Percentiles rank a stretch among this genome's conserved stretches.
phyloP scores from a whole-genome alignment of 306 rosid genomes.

The Lathyrus aphaca region DNA sequence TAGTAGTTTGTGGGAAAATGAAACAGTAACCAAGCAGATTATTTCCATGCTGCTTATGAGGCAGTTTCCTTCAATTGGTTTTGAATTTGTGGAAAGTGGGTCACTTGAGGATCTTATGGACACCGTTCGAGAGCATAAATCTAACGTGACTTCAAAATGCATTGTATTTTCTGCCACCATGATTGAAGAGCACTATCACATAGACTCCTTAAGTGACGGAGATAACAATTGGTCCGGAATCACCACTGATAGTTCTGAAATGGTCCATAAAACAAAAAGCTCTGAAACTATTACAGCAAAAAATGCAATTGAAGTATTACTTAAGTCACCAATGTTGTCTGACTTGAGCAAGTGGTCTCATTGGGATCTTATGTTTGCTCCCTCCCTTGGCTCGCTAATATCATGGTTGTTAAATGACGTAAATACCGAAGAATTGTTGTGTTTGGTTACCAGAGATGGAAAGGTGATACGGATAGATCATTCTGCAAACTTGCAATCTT shows the following conservation, averaged over 20 bases:
- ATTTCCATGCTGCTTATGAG: conserved; percentile 61
- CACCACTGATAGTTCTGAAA: conserved; percentile 37
- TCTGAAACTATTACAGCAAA: conserved; percentile 49
- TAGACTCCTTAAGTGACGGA: conserved; percentile 46
- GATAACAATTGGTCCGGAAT: conserved; percentile 48
- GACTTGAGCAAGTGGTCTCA: conserved; percentile 91
- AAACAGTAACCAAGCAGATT: conserved; percentile 55
- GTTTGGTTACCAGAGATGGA: conserved; percentile 84
- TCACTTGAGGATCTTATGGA: conserved; percentile 61
- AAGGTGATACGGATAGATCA: conserved; percentile 76
- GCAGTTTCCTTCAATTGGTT: conserved; percentile 75
- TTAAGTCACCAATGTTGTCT: conserved; percentile 77
- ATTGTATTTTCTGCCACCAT: conserved; percentile 73
- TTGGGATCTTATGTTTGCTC: conserved; percentile 86
- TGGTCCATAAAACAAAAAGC: conserved; percentile 38
- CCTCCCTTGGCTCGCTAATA: conserved; percentile 78
- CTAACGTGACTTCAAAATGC: conserved; percentile 54
- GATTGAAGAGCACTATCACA: conserved; percentile 42
- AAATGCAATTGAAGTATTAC: conserved; percentile 71
- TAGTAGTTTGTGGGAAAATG: conserved; percentile 61
- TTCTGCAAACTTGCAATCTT: conserved; percentile 75
- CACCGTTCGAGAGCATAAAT: conserved; percentile 51
- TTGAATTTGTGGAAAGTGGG: conserved; percentile 57
- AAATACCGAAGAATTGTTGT: conserved; percentile 63
- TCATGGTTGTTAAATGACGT: conserved; percentile 79